Conservation (phyloP, 2,329 filamentous ascomycete species). For the Didymella segeticola region DNA sequence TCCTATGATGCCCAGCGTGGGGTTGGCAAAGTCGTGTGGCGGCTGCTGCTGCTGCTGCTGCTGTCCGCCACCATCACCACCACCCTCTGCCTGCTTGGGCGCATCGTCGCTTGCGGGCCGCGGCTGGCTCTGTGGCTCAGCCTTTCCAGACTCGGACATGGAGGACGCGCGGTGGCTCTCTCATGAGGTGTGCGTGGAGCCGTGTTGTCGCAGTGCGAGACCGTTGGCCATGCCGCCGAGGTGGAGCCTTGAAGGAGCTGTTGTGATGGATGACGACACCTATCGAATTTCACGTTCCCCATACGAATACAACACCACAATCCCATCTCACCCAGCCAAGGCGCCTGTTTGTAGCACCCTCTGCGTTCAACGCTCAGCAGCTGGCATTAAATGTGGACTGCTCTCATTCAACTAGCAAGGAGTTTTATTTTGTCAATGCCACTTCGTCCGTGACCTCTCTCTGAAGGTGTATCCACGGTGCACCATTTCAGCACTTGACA, state of each 20-base stretch:
- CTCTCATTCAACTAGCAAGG: too few species aligned
- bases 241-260: conserved; percentile 1
- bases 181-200: conserved; percentile 26
- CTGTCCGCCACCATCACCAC: too few species aligned
- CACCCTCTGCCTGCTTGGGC: conserved; percentile 24
- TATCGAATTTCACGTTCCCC: conserved; percentile 20
- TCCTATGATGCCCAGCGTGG: conserved; percentile 43
- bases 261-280: conserved; percentile 1
- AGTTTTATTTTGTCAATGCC: too few species aligned
- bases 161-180: conserved; percentile 17
- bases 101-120: conserved; percentile 41
- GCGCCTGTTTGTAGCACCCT: too few species aligned
- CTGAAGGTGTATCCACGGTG: too few species aligned
- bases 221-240: conserved; percentile 5
- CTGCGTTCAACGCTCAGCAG: too few species aligned
- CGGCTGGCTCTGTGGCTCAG: conserved; percentile 31
- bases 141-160: conserved; percentile 40
- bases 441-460: too few species aligned
- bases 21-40: conserved; percentile 43
- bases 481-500: too few species aligned
- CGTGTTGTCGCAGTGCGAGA: neutral
- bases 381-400: too few species aligned
- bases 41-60: too few species aligned
- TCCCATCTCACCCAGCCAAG: too few species aligned
- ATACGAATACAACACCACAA: conserved; percentile 38